Evolutionary conservation across 495 filamentous ascomycete genomes (phyloP), one percentile per base, ranked within the genome.

Genomic region (Cercophora sp.): DNA sequence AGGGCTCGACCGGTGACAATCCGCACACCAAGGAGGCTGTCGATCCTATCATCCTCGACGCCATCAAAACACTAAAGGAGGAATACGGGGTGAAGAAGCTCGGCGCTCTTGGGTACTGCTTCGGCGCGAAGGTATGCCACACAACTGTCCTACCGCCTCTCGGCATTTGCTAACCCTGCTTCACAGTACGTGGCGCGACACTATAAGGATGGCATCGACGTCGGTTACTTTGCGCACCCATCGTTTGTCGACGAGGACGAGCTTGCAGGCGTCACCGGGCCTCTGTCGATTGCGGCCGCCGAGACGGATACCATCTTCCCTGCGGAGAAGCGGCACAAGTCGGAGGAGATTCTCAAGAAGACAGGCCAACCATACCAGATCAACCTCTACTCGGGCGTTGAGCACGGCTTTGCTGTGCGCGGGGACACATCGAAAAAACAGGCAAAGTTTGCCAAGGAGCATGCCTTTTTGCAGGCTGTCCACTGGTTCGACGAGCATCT

Each of bases 241-340:
- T 78, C 74, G 4, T 89, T 90, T 56, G 79, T 92, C 32, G 81
- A 85, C 15, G 76, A 85, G 65, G 85, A 89, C 22, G 91, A 95
- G 70, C 74, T 94, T 24, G 75, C 74, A 37, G 81, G 79, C 32
- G 84, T 93, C 61, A 67, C 73, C 49, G 86, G 81, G 1, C 89
- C 89, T 18, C 66, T 93, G 2, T 81, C 83, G 34, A 91, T 95
- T 61, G 75, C 85, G 31, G 88, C 89, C 52, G 86, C 74, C 78
- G 88, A 91, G 73, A 86, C 79, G 32, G 91, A 96, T 65, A 3
- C 52, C 6, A 89, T 91, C 70, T 95, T 95, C 79, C 80, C 89
- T 1, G 69, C 77, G 22, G 79, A 85, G 59, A 85, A 86, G 66
- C 86, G 91, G 46, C 74, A 79, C 65, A 70, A 67, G 59, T 73